phyloP scores from a whole-genome alignment of 805 yeast species.

The Candida sanyiensis region DNA sequence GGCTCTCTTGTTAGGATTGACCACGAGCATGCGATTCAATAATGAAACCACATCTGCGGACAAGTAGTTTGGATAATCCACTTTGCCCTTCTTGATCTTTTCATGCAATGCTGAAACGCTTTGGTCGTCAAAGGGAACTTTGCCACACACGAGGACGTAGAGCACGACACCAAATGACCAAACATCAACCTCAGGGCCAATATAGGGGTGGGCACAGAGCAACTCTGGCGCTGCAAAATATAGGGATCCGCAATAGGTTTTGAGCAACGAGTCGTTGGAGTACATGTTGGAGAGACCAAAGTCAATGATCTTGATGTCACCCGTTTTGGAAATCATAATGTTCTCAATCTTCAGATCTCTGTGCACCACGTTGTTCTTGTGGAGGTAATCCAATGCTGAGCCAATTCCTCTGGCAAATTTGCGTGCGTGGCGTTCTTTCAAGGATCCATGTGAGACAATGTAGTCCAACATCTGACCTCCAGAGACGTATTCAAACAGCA shows the following conservation, averaged over 20 bases:
- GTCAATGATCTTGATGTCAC: slow-evolving; percentile 93
- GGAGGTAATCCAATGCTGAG: slow-evolving; percentile 89
- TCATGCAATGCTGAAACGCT: slow-evolving; percentile 88
- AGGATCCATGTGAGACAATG: slow-evolving; percentile 91
- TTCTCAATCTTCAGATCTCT: slow-evolving; percentile 95
- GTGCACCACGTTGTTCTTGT: slow-evolving; percentile 90
- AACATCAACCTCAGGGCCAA: slow-evolving; percentile 95
- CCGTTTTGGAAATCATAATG: slow-evolving; percentile 87
- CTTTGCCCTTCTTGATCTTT: slow-evolving; percentile 86
- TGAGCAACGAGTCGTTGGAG: slow-evolving; percentile 62
- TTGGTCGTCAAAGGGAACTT: slow-evolving; percentile 96
- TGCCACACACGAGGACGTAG: slow-evolving; percentile 93
- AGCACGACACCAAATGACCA: slow-evolving; percentile 98
- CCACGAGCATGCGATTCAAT: slow-evolving; percentile 84
- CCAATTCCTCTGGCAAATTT: slow-evolving; percentile 93
- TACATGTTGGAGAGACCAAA: slow-evolving; percentile 91
- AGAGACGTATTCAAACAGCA: slow-evolving; percentile 92
- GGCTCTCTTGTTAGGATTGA: slow-evolving; percentile 79
- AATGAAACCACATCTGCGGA: slow-evolving; percentile 77
- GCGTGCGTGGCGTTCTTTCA: slow-evolving; percentile 90
- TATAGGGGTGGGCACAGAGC: slow-evolving; percentile 83
- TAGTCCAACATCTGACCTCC: slow-evolving; percentile 98
- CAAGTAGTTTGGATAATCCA: slow-evolving; percentile 82
- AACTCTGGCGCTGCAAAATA: slow-evolving; percentile 99
- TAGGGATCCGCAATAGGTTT: slow-evolving; percentile 94